Base-by-base conservation (phyloP, 202 grass and related monocot genomes). In the Saccharum hybrid region DNA sequence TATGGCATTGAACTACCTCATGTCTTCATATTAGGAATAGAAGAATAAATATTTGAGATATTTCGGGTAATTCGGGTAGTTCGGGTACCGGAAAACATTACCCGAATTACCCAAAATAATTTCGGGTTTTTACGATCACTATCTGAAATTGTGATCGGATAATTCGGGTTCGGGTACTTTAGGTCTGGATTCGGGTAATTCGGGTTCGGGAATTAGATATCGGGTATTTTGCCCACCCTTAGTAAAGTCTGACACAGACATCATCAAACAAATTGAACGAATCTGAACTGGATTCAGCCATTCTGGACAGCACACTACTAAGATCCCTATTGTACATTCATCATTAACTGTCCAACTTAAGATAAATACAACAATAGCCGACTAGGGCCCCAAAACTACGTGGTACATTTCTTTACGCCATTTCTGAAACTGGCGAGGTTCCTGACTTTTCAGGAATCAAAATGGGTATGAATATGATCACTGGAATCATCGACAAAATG, bases 391-490 rank as follows among this genome's bases (percentile, higher is more conserved):
- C 51, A 75, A 66, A 79, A 71, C 84, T 57, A 74, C 39, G 21
- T 38, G 2, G 28, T 84, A 87, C 71, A 68, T 79, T 83, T 86
- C 73, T 88, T 84, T 81, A 74, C 83, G 86, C 69, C 60, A 80
- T 90, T 74, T 83, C 68, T 71, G 41, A 81, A 80, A 75, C 43
- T 59, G 49, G 37, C 46, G 2, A 76, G 54, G 26, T 38, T 83
- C 84, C 88, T 72, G 45, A 92, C 82, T 90, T 89, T 86, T 81
- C 80, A 87, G 81, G 84, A 92, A 94, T 69, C 60, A 85, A 63
- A 72, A 72, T 71, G 49, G 9, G 57, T 56, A 56, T 49, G 46
- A 46, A 11, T 66, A 73, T 12, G 8, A 43, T 72, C 66, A 72
- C 4, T 0, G 19, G 52, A 49, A 37, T 65, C 59, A 80, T 69